Percentiles rank a stretch among this genome's conserved stretches.
Evolutionary conservation across 805 yeast species (phyloP).

Genomic region (Cyberlindnera mrakii): DNA sequence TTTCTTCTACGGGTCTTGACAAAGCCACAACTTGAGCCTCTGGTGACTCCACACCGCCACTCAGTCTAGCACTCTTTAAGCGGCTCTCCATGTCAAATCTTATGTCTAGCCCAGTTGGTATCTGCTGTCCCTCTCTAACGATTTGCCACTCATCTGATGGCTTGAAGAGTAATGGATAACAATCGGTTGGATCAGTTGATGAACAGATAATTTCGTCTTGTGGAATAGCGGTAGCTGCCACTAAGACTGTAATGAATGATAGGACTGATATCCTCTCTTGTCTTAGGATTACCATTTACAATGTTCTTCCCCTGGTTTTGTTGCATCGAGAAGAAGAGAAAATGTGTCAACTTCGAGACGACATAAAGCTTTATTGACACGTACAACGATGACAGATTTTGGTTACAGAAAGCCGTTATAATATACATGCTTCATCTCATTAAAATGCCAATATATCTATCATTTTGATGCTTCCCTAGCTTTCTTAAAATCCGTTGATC

Average conservation of each 20-base stretch:
- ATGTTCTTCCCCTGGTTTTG: no score
- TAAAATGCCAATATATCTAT: no score
- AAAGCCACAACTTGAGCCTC: not conserved
- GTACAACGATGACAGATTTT: no score
- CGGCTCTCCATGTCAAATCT: constrained; percentile 71
- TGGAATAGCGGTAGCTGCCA: constrained; percentile 22
- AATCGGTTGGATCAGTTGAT: constrained; percentile 29
- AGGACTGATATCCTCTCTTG: no score
- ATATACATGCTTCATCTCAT: no score
- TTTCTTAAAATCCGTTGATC: constrained; percentile 37
- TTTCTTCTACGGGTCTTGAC: constrained; percentile 3
- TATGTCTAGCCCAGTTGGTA: constrained; percentile 71
- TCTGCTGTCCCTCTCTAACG: constrained; percentile 62
- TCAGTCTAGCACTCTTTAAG: constrained; percentile 59
- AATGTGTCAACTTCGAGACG: no score
- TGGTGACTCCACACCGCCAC: constrained; percentile 6
- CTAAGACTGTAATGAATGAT: no score
- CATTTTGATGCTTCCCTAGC: constrained; percentile 7
- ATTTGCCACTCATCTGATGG: constrained; percentile 67
- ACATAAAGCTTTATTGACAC: no score
- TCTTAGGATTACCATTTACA: no score
- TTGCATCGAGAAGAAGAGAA: no score
- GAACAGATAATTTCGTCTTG: constrained; percentile 24
- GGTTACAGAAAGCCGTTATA: no score
- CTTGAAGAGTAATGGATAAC: constrained; percentile 59